Conservation (phyloP, 768 basidiomycete genomes). For the Pisolithus sp. region DNA sequence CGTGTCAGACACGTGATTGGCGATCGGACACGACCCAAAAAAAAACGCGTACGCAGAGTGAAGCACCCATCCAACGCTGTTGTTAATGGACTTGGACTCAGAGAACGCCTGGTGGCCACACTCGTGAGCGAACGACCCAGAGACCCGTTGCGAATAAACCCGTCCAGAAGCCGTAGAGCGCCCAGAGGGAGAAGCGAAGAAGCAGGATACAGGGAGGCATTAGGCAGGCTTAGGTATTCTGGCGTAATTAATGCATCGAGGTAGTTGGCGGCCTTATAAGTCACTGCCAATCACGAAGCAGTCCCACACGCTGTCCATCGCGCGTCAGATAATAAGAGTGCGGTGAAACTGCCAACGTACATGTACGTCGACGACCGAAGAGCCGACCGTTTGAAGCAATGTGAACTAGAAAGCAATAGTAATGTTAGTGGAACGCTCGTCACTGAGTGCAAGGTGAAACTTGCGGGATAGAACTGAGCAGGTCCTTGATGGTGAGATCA, state of each 20-base stretch:
- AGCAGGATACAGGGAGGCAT: slow-evolving; percentile 55
- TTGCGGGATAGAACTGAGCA: slow-evolving; percentile 78
- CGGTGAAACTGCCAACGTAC: slow-evolving; percentile 34
- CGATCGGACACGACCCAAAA: background rate
- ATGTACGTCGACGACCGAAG: slow-evolving; percentile 72
- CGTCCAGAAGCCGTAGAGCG: slow-evolving; percentile 71
- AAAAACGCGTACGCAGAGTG: slow-evolving; percentile 68
- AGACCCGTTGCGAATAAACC: slow-evolving; percentile 89
- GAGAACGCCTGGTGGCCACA: slow-evolving; percentile 97
- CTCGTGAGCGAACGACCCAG: slow-evolving; percentile 93
- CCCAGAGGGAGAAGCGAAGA: slow-evolving; percentile 68
- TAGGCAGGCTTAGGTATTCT: slow-evolving; percentile 45
- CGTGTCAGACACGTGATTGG: slow-evolving; percentile 19
- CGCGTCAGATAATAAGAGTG: slow-evolving; percentile 7
- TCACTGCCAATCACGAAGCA: slow-evolving; percentile 54
- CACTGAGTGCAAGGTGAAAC: slow-evolving; percentile 22
- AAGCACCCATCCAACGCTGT: slow-evolving; percentile 85
- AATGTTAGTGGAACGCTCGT: background rate
- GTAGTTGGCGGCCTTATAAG: slow-evolving; percentile 63
- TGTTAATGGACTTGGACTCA: slow-evolving; percentile 85
- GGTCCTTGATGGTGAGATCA: slow-evolving; percentile 81
- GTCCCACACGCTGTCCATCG: slow-evolving; percentile 62
- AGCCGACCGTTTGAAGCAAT: slow-evolving; percentile 89
- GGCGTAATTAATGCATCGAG: slow-evolving; percentile 60
- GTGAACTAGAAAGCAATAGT: slow-evolving; percentile 40